phyloP scores from a whole-genome alignment of 306 rosid species.

The Lupinus albus region DNA sequence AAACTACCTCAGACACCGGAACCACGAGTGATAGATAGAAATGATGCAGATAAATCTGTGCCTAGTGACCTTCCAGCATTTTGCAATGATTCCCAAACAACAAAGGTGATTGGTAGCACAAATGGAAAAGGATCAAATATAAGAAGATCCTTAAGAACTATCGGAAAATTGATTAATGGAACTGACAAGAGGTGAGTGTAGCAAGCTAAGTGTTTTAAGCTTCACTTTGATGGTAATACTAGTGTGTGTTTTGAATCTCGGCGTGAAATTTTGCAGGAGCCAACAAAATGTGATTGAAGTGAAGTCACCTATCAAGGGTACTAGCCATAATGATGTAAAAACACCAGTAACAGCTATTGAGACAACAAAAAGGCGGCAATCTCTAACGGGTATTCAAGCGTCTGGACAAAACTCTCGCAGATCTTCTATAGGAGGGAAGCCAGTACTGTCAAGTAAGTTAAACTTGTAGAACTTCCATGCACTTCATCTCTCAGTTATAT shows the following conservation, averaged over 20 bases:
- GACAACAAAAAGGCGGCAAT: constrained; percentile 69
- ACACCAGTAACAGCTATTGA: constrained; percentile 53
- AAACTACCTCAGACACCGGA: constrained; percentile 71
- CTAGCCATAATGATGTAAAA: constrained; percentile 40
- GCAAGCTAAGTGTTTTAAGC: background rate
- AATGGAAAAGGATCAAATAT: constrained; percentile 82
- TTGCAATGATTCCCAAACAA: too few relatives aligned
- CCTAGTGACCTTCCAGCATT: constrained; percentile 30
- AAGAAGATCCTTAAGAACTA: constrained; percentile 81
- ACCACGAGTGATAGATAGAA: constrained; percentile 41
- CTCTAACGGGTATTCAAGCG: constrained; percentile 63
- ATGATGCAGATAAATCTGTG: constrained; percentile 41
- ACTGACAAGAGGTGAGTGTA: constrained; percentile 71
- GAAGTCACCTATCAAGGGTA: constrained; percentile 52
- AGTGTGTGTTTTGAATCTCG: constrained; percentile 3
- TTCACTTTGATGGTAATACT: background rate
- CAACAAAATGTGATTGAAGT: constrained; percentile 60
- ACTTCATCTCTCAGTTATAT: constrained; percentile 9
- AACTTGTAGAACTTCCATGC: constrained; percentile 2
- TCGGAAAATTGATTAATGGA: constrained; percentile 86
- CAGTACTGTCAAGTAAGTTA: constrained; percentile 53
- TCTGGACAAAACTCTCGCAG: constrained; percentile 57
- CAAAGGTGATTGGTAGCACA: constrained; percentile 44
- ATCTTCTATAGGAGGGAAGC: constrained; percentile 81
- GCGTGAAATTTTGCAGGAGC: constrained; percentile 57